These are phyloP conservation scores for Vicia faba DNA, from an alignment of 306 rosid genomes.

Conservation along the genomic window DNA sequence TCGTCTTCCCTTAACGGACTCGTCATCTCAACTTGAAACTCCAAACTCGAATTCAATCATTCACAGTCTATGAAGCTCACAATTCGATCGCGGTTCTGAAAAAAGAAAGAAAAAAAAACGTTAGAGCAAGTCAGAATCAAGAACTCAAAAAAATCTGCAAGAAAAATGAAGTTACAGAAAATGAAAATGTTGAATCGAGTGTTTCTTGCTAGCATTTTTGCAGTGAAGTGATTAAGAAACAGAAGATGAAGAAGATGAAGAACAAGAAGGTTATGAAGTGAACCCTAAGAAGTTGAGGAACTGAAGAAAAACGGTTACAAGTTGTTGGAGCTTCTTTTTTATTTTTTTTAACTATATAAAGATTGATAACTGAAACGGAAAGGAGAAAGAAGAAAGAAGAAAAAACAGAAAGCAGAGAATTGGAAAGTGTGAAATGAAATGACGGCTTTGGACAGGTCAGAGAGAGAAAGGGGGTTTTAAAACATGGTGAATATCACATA, in stretches of 20 bases:
- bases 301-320: background rate
- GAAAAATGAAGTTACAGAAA: background rate
- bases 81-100: background rate
- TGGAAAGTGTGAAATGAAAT: constrained; percentile 39
- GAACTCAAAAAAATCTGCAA: background rate
- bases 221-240: background rate
- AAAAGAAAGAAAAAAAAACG: background rate
- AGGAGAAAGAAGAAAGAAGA: no score
- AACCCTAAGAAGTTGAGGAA: background rate
- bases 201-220: no score
- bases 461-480: background rate
- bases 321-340: no score
- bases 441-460: constrained; percentile 59
- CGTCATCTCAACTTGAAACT: constrained; percentile 57
- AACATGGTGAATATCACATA: no score
- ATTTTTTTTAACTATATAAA: no score
- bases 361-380: no score
- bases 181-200: constrained; percentile 27
- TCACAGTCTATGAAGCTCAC: background rate
- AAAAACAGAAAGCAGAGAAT: constrained; percentile 35
- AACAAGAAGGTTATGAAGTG: constrained; percentile 9
- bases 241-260: background rate
- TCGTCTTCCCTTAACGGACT: constrained; percentile 84
- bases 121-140: background rate
- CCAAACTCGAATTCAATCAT: no score